Evolutionary conservation across 208 protist species (phyloP).

Genomic region (Wallacemonas sp.): DNA sequence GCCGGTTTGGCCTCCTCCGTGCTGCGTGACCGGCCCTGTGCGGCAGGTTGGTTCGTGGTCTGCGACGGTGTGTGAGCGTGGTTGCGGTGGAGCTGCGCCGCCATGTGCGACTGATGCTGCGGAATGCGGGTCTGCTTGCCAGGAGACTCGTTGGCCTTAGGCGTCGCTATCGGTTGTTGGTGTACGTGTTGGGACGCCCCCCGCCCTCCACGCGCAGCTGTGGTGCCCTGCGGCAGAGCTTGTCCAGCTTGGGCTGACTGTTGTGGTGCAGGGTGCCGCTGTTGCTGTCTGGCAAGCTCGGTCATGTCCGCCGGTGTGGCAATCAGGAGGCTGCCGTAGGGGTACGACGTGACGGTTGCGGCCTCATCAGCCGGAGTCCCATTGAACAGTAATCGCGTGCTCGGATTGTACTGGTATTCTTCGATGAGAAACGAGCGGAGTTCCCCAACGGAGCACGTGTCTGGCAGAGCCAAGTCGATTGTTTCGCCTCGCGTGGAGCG

Average conservation of each 20-base stretch:
- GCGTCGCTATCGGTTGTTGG: background rate
- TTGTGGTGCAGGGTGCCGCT: too few species aligned
- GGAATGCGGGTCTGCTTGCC: slow-evolving; percentile 14
- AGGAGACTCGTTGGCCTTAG: slow-evolving; percentile 6
- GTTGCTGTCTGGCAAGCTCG: background rate
- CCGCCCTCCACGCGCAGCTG: too few species aligned
- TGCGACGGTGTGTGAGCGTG: background rate
- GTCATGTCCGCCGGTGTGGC: slow-evolving; percentile 24
- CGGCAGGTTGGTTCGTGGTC: background rate
- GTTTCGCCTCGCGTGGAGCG: slow-evolving; percentile 65
- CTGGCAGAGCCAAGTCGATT: slow-evolving; percentile 62
- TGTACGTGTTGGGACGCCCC: background rate
- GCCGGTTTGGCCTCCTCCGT: slow-evolving; percentile 2
- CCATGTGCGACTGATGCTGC: slow-evolving; percentile 13
- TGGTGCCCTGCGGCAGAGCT: background rate
- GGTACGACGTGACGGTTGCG: slow-evolving; percentile 49
- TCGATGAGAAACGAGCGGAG: slow-evolving; percentile 64
- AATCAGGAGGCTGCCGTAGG: slow-evolving; percentile 70
- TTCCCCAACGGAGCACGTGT: slow-evolving; percentile 53
- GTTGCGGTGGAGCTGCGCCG: slow-evolving; percentile 8
- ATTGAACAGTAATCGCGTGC: slow-evolving; percentile 49
- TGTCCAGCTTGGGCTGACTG: background rate
- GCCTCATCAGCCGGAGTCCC: slow-evolving; percentile 21
- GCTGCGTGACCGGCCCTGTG: slow-evolving; percentile 2
- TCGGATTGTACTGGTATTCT: slow-evolving; percentile 61